Evolutionary conservation across 139 green algal species (phyloP).

Genomic region (Chlamydomonas asymmetrica): DNA sequence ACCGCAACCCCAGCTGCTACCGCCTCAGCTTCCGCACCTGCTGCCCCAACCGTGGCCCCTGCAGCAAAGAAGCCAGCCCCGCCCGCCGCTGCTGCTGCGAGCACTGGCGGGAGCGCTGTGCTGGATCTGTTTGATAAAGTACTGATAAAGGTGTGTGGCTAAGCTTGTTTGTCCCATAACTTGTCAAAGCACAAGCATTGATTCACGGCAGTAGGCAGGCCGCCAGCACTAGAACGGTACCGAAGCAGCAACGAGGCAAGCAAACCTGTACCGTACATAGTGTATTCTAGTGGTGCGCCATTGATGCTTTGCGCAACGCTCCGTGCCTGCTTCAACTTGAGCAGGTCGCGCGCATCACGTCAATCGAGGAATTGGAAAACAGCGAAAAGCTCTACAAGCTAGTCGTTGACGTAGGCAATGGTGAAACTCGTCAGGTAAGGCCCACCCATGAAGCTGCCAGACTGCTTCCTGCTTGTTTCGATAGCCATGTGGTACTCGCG

Average conservation of each 20-base stretch:
- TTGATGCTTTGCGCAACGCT: neutral
- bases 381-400: constrained; percentile 63
- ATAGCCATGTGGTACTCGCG: no score
- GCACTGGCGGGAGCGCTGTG: neutral
- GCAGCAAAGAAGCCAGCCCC: neutral
- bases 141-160: constrained; percentile 16
- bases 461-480: no score
- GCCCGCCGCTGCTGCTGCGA: neutral
- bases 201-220: neutral
- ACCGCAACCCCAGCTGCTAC: neutral
- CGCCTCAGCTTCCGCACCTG: neutral
- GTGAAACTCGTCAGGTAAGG: constrained; percentile 38
- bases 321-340: neutral
- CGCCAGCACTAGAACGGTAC: neutral
- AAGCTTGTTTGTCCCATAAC: neutral
- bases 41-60: no score
- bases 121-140: constrained; percentile 2
- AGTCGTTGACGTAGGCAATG: constrained; percentile 40
- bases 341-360: constrained; percentile 41
- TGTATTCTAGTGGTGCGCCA: neutral
- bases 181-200: neutral
- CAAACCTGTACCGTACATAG: neutral
- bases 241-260: neutral
- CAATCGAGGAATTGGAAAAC: constrained; percentile 35
- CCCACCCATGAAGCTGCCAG: no score